Evolutionary conservation across 23 red algal species (phyloP).

Genomic region (Cyanidium caldarium): DNA sequence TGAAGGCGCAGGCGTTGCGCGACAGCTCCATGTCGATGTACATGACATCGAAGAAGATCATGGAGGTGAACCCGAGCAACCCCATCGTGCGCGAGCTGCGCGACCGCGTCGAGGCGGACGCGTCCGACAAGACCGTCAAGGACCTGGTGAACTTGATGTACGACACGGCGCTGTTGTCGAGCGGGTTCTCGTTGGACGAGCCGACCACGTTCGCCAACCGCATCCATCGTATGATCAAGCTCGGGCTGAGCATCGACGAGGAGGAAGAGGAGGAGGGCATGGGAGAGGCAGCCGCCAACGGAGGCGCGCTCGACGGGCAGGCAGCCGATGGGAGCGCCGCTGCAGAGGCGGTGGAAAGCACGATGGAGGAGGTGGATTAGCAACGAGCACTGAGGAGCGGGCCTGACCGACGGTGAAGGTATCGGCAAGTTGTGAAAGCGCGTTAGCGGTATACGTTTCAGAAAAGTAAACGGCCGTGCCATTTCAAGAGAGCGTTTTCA

Average conservation of each 20-base stretch:
- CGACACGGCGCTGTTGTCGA: constrained; percentile 71
- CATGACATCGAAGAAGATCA: constrained; percentile 84
- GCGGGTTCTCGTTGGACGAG: constrained; percentile 77
- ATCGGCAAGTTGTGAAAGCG: too few relatives aligned
- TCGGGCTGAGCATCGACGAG: constrained; percentile 83
- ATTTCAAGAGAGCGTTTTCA: too few relatives aligned
- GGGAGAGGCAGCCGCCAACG: background rate
- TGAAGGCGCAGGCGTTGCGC: constrained; percentile 90
- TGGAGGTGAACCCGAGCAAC: constrained; percentile 85
- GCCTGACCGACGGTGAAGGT: too few relatives aligned
- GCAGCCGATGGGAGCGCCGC: background rate
- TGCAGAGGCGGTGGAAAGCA: background rate
- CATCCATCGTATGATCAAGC: constrained; percentile 90
- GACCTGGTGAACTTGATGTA: constrained; percentile 80
- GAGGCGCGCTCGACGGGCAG: too few relatives aligned
- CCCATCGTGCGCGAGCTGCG: constrained; percentile 65
- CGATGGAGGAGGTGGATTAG: constrained; percentile 4
- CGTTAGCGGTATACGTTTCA: too few relatives aligned
- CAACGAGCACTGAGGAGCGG: too few relatives aligned
- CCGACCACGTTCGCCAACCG: constrained; percentile 62
- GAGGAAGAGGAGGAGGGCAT: constrained; percentile 39
- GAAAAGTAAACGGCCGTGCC: too few relatives aligned
- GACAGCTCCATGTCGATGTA: constrained; percentile 79
- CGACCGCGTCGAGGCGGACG: constrained; percentile 73
- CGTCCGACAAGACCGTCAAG: constrained; percentile 90